Percentiles rank a stretch among this genome's conserved stretches.
These are phyloP conservation scores for Aspergillus tamarii DNA, from an alignment of 2,329 filamentous ascomycete species.

Conservation along the genomic window DNA sequence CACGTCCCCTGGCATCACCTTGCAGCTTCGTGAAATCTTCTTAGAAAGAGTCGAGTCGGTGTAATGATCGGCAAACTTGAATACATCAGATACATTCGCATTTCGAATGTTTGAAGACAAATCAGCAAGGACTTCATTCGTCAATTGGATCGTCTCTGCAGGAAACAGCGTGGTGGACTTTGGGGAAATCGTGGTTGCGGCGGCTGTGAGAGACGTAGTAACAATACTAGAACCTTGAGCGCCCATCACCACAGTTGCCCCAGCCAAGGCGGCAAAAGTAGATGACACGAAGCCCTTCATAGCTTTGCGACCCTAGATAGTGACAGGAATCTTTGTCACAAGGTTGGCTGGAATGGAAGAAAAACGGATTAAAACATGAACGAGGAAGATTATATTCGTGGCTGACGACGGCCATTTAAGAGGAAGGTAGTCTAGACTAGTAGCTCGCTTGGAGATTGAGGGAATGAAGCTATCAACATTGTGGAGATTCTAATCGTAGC, in stretches of 20 bases:
- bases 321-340: not conserved
- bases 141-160: slow-evolving; percentile 37
- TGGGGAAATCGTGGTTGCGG: slow-evolving; percentile 23
- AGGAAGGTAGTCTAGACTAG: not conserved
- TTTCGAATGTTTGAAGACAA: slow-evolving; percentile 31
- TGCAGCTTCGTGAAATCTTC: slow-evolving; percentile 47
- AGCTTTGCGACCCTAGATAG: not conserved
- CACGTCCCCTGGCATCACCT: slow-evolving; percentile 25
- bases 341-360: not conserved
- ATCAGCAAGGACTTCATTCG: slow-evolving; percentile 37
- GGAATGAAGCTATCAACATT: not conserved
- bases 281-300: slow-evolving; percentile 10
- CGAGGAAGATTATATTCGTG: not conserved
- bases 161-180: slow-evolving; percentile 20
- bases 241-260: slow-evolving; percentile 1
- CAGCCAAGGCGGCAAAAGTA: slow-evolving; percentile 6
- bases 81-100: slow-evolving; percentile 35
- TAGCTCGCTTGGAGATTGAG: not conserved
- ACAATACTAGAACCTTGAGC: not conserved
- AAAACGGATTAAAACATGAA: no score
- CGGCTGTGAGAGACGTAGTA: slow-evolving; percentile 10
- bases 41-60: slow-evolving; percentile 13
- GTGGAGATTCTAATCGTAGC: not conserved
- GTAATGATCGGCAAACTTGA: slow-evolving; percentile 33
- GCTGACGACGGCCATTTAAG: not conserved